These are phyloP conservation scores for Paramecium caudatum DNA, from an alignment of 73 alveolate genomes.

Conservation along the genomic window DNA sequence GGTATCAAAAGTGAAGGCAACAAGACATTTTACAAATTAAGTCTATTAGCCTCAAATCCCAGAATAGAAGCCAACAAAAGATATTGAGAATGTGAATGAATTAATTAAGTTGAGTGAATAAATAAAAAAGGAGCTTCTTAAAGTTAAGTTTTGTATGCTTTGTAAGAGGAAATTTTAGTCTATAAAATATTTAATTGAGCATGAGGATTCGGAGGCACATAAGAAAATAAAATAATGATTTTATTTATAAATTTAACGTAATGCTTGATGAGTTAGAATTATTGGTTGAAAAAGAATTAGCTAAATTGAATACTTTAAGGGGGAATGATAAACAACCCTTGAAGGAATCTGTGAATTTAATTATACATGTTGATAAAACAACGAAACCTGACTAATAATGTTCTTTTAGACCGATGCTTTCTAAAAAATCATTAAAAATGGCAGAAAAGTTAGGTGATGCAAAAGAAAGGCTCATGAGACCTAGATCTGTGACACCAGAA, in stretches of 20 bases:
- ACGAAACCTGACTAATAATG: neutral
- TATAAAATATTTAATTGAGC: slow-evolving; percentile 38
- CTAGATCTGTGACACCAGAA: slow-evolving; percentile 67
- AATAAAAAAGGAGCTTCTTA: slow-evolving; percentile 16
- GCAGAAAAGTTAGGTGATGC: slow-evolving; percentile 73
- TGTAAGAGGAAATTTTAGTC: slow-evolving; percentile 45
- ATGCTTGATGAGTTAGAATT: slow-evolving; percentile 66
- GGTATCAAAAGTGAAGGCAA: neutral
- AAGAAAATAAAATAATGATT: slow-evolving; percentile 48
- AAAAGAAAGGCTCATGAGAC: slow-evolving; percentile 59
- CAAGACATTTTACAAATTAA: slow-evolving; percentile 60
- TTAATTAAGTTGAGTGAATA: slow-evolving; percentile 23
- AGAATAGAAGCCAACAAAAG: neutral
- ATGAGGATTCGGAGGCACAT: slow-evolving; percentile 47
- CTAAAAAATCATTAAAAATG: slow-evolving; percentile 62
- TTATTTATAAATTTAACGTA: slow-evolving; percentile 57
- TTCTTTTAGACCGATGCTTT: slow-evolving; percentile 73
- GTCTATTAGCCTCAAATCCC: slow-evolving; percentile 2
- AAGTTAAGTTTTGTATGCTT: slow-evolving; percentile 30
- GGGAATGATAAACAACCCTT: neutral
- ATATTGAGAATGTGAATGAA: slow-evolving; percentile 60
- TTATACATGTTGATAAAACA: neutral
- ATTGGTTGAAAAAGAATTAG: slow-evolving; percentile 48
- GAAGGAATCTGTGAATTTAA: neutral
- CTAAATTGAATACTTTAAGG: slow-evolving; percentile 33